These are phyloP conservation scores for Plasmodium knowlesi DNA, from an alignment of 169 alveolate species.

Conservation along the genomic window DNA sequence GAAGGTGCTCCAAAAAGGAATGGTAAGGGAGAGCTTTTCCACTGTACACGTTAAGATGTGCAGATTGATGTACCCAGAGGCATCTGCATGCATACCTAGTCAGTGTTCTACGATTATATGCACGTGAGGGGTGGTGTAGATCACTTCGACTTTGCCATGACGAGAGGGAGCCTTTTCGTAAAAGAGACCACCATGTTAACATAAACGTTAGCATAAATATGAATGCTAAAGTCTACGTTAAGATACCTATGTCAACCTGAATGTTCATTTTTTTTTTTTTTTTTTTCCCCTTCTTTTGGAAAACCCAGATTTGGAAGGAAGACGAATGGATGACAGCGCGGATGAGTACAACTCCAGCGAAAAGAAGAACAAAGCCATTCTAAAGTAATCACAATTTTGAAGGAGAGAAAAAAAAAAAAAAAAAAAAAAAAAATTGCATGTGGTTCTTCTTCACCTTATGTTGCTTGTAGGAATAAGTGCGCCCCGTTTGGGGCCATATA, in stretches of 20 bases:
- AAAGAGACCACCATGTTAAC: not conserved
- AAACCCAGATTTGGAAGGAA: constrained; percentile 13
- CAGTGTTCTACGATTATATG: not conserved
- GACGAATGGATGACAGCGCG: not conserved
- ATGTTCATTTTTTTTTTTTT: not conserved
- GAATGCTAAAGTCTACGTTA: too few species aligned
- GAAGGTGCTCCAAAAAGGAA: not conserved
- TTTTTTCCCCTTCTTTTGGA: not conserved
- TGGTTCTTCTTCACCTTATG: not conserved
- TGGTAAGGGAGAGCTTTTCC: not conserved
- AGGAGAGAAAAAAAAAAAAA: not conserved
- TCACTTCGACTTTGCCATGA: not conserved
- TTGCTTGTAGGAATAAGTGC: not conserved
- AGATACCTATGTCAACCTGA: not conserved
- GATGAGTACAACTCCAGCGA: constrained; percentile 37
- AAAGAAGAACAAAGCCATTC: constrained; percentile 55
- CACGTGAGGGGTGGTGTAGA: not conserved
- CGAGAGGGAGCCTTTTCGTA: too few species aligned
- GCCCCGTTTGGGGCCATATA: not conserved
- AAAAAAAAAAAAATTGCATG: not conserved
- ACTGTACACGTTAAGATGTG: not conserved
- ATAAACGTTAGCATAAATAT: not conserved
- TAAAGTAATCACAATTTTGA: constrained; percentile 29
- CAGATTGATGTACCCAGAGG: too few species aligned
- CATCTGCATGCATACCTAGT: not conserved